Evolutionary conservation across 179 eudicot species (phyloP).

Genomic region (Heliamphora pulchella): DNA sequence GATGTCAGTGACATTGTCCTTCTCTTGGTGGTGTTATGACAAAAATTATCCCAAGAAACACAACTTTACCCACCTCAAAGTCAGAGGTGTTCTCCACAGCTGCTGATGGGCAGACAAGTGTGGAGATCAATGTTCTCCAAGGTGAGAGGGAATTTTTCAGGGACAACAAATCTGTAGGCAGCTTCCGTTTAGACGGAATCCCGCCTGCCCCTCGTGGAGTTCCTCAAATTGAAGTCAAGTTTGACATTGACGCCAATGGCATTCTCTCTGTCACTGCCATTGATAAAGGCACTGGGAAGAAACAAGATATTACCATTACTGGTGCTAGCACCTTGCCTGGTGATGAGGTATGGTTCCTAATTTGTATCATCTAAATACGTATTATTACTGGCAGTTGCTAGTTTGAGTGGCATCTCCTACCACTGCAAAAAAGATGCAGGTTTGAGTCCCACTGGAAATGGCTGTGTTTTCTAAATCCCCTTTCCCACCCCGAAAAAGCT

Average conservation of each 20-base stretch:
- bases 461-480: too few species aligned
- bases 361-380: not conserved
- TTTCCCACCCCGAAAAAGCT: too few species aligned
- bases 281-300: conserved; percentile 93
- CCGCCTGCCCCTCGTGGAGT: conserved; percentile 99
- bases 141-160: conserved; percentile 93
- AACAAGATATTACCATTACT: conserved; percentile 91
- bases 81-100: conserved; percentile 98
- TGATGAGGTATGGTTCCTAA: conserved; percentile 60
- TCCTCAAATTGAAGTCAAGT: conserved; percentile 94
- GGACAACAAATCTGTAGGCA: conserved; percentile 91
- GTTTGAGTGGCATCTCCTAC: not conserved
- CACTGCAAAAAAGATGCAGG: not conserved
- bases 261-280: conserved; percentile 81
- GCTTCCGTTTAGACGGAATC: conserved; percentile 93
- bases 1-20: conserved; percentile 96
- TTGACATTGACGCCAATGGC: conserved; percentile 90
- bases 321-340: conserved; percentile 90
- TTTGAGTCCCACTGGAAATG: not conserved
- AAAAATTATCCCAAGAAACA: conserved; percentile 89
- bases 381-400: not conserved
- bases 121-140: conserved; percentile 90
- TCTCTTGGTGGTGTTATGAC: conserved; percentile 96
- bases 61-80: conserved; percentile 88
- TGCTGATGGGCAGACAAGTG: conserved; percentile 98